Base-by-base conservation (phyloP, 2,329 filamentous ascomycete genomes). In the Ophiocordyceps robertsii region DNA sequence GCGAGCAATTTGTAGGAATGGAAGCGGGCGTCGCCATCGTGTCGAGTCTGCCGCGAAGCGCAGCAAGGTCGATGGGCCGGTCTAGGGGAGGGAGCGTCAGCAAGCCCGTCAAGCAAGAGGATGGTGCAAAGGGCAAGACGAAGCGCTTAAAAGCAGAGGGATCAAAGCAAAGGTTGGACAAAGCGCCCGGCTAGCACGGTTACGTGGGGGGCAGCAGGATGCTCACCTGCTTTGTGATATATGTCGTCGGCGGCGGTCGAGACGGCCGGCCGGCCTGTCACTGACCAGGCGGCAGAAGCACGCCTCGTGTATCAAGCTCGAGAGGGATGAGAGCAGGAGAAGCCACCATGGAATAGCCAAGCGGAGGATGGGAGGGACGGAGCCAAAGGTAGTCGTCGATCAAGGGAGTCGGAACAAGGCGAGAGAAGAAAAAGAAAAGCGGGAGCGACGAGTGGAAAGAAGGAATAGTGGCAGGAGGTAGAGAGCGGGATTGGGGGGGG, bases 1-100 rank as follows among this genome's bases (percentile, higher is more conserved):
- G 58, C 44, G 52, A 42, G 38, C 49, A 44, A 40, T 59, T 55
- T 14, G 49, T 44, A 38, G 55, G 54, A 30, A 58, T 56, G 38
- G 46, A 41, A 19, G 58, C 49, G 33, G 58, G 50, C 29, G 59
- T 63, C 41, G 60, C 56, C 57, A 62, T 62, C 37, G 38, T 54
- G 24, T 27, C 24, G 52, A 41, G 31, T n/a, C 12, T 32, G 31
- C 29, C 29, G 14, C 29, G 29, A 31, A 10, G 3, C 10, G 29
- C n/a, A 13, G 31, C 12, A 13, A 11, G 3, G 31, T 32, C 12
- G 31, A 13, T 13, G 31, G n/a, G 31, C 24, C 24, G 24, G 24
- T 27, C 24, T 27, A 27, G 9, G 24, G 24, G 6, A 9, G 24
- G n/a, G 24, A 27, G 24, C 24, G 7, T 27, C 24, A 27, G 24